phyloP scores from a whole-genome alignment of 1,139 yeast genomes.

The Zygosaccharomyces pseudobailii region DNA sequence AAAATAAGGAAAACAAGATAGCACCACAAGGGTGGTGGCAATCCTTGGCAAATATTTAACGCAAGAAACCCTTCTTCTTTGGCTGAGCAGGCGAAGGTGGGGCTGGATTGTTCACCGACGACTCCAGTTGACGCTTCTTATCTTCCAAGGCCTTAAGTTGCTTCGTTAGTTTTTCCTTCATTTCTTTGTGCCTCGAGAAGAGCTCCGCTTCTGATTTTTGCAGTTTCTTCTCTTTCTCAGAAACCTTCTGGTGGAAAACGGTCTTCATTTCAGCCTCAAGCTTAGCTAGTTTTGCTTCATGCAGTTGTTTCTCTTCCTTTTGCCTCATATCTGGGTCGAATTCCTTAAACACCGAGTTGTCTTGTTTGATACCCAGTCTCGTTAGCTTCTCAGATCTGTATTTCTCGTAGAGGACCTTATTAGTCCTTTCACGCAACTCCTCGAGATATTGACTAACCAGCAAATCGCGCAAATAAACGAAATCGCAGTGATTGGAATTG shows the following conservation, averaged over 20 bases:
- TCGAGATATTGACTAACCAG: constrained; percentile 88
- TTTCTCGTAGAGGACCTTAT: constrained; percentile 72
- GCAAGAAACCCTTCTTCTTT: constrained; percentile 59
- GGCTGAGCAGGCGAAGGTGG: constrained; percentile 42
- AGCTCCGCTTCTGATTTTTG: constrained; percentile 97
- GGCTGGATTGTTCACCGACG: constrained; percentile 42
- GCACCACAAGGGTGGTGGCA: background rate
- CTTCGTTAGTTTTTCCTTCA: constrained; percentile 88
- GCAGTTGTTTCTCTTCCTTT: constrained; percentile 89
- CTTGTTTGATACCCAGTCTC: constrained; percentile 88
- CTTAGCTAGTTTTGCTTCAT: constrained; percentile 89
- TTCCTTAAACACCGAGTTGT: constrained; percentile 83
- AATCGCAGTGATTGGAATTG: constrained; percentile 91
- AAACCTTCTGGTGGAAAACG: constrained; percentile 93
- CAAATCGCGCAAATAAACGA: constrained; percentile 82
- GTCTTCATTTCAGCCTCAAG: constrained; percentile 97
- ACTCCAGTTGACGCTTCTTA: constrained; percentile 79
- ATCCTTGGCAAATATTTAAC: constrained; percentile 34
- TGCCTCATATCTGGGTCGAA: constrained; percentile 91
- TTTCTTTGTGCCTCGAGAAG: constrained; percentile 91
- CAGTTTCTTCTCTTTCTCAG: constrained; percentile 94
- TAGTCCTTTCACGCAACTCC: constrained; percentile 86
- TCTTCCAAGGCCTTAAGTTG: constrained; percentile 89
- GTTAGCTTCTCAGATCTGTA: constrained; percentile 82
- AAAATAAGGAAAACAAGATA: background rate